phyloP scores from a whole-genome alignment of 1,284 basidiomycete genomes.

The Laetiporus sulphureus region DNA sequence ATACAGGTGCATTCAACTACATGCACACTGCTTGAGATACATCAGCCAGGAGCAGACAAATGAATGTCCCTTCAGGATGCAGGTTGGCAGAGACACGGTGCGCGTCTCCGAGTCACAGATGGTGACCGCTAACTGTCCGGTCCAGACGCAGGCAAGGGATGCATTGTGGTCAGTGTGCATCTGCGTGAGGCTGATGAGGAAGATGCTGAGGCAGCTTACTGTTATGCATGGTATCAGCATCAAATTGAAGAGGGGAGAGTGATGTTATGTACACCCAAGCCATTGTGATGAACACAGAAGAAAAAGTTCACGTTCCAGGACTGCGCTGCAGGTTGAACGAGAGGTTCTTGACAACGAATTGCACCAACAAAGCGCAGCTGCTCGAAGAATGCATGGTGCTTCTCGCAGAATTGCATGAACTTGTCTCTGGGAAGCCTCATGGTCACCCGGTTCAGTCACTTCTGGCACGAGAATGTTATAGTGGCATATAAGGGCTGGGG shows the following conservation, averaged over 20 bases:
- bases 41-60: constrained; percentile 23
- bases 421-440: background rate
- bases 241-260: constrained; percentile 1
- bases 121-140: too few relatives aligned
- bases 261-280: constrained; percentile 57
- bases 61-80: constrained; percentile 24
- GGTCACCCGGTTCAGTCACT: too few relatives aligned
- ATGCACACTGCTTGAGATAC: constrained; percentile 37
- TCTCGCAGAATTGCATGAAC: background rate
- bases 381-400: background rate
- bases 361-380: background rate
- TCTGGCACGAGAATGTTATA: too few relatives aligned
- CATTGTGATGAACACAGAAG: constrained; percentile 41
- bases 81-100: too few relatives aligned
- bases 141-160: constrained; percentile 29
- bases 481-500: too few relatives aligned
- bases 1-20: constrained; percentile 40
- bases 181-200: constrained; percentile 56
- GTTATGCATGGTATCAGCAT: constrained; percentile 26
- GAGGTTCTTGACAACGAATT: constrained; percentile 2
- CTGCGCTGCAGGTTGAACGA: constrained; percentile 32
- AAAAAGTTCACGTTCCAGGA: constrained; percentile 65
- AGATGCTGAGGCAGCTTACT: constrained; percentile 64
- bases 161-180: constrained; percentile 35
- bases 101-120: too few relatives aligned